These are phyloP conservation scores for Leptodontidium sp. DNA, from an alignment of 2,329 filamentous ascomycete species.

Conservation along the genomic window DNA sequence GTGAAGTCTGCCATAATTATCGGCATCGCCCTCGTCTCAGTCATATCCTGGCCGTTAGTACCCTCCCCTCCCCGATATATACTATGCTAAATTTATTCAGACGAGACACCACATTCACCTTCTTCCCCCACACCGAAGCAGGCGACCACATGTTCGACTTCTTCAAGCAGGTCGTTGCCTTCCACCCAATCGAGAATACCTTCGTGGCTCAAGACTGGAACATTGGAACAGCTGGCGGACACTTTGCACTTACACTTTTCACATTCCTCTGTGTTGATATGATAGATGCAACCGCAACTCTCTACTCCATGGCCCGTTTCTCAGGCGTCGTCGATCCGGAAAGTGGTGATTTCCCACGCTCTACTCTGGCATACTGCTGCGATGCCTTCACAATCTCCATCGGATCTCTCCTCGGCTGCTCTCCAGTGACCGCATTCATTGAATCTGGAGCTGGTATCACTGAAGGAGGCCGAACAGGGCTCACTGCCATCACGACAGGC, in stretches of 20 bases:
- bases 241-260: constrained; percentile 76
- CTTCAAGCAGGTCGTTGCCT: constrained; percentile 76
- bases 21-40: constrained; percentile 75
- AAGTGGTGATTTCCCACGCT: constrained; percentile 85
- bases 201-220: constrained; percentile 74
- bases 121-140: constrained; percentile 72
- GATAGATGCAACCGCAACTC: constrained; percentile 78
- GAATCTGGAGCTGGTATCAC: constrained; percentile 80
- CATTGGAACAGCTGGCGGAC: constrained; percentile 56
- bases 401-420: constrained; percentile 72
- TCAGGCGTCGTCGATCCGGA: constrained; percentile 69
- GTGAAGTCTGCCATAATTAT: constrained; percentile 79
- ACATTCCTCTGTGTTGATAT: constrained; percentile 85
- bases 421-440: constrained; percentile 78
- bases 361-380: constrained; percentile 79
- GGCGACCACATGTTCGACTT: constrained; percentile 73
- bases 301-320: constrained; percentile 85
- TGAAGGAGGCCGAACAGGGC: constrained; percentile 76
- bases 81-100: constrained; percentile 48
- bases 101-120: constrained; percentile 73
- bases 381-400: constrained; percentile 77
- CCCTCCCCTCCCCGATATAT: not conserved
- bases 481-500: constrained; percentile 75
- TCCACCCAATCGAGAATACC: constrained; percentile 72
- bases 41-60: constrained; percentile 77